phyloP scores from a whole-genome alignment of 352 stramenopile genomes.

The Phytophthora quininea region DNA sequence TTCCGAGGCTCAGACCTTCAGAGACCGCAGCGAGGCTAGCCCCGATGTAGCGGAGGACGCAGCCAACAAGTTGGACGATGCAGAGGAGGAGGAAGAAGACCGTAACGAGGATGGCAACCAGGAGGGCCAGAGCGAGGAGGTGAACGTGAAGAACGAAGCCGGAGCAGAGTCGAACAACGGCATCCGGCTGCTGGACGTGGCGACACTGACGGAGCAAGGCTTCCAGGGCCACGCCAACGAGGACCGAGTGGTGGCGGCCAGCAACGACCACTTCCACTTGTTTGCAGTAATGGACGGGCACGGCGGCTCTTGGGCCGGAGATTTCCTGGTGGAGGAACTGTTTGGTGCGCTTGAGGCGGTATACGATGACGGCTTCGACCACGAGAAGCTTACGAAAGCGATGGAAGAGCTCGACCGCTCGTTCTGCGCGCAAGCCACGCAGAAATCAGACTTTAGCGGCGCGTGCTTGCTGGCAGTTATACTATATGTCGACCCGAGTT shows the following conservation, averaged over 20 bases:
- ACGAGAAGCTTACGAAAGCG: conserved; percentile 34
- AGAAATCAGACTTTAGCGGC: conserved; percentile 61
- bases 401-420: conserved; percentile 55
- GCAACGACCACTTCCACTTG: conserved; percentile 60
- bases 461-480: conserved; percentile 68
- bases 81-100: conserved; percentile 9
- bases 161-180: conserved; percentile 28
- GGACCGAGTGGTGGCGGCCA: conserved; percentile 62
- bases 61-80: conserved; percentile 8
- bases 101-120: conserved; percentile 22
- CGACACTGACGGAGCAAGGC: conserved; percentile 50
- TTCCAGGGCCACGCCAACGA: conserved; percentile 70
- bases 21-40: background rate
- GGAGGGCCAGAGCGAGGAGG: conserved; percentile 11
- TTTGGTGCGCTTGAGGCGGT: conserved; percentile 51
- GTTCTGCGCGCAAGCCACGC: conserved; percentile 47
- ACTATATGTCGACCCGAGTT: conserved; percentile 47
- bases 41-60: conserved; percentile 11
- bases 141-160: background rate
- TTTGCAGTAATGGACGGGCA: conserved; percentile 82
- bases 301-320: conserved; percentile 57
- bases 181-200: conserved; percentile 46
- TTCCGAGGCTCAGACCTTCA: background rate
- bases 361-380: conserved; percentile 46
- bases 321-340: conserved; percentile 62